Base-by-base conservation (phyloP, 73 alveolate genomes). In the Blepharisma japonicum region DNA sequence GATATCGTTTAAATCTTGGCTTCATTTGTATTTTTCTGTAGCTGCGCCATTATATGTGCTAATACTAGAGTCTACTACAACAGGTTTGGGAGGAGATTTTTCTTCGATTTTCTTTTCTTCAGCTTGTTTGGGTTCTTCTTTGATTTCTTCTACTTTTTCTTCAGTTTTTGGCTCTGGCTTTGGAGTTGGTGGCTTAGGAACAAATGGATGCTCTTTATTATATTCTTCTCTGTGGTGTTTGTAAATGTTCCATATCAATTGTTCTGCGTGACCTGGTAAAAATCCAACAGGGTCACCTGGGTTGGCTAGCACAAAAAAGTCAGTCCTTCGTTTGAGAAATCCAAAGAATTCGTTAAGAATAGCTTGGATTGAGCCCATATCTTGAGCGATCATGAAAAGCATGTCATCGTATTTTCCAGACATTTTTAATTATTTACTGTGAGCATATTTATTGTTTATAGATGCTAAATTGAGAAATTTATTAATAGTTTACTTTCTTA, bases 261-360 rank as follows among this genome's bases (percentile, higher is more conserved):
- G 93, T 71, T 93, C 95, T 4, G 98, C 97, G 21, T 86, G 91
- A 42, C 98, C 97, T 39, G 99, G 99, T 50, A 97, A 97, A 86
- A 96, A 96, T 42, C 99, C 99, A 98, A 94, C 95, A 68, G 93
- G 92, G 80, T 96, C 99, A 27, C 96, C 97, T 27, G 99, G 99
- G 80, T 96, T 98, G 95, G 94, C 88, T 79, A 9, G 71, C 21
- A 55, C 45, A 83, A 81, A 96, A 90, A 95, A 96, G 77, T 96
- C 99, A 21, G 99, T 96, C 72, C 98, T 83, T 80, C 99, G 81
- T 38, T 83, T 78, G 74, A 96, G 94, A 91, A 96, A 96, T 39
- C 98, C 96, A 81, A 94, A 94, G 82, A 94, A 82, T 9, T 89
- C 94, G 80, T 90, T 94, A 14, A 94, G 92, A 49, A 94, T 85